These are phyloP conservation scores for Syzygium grande DNA, from an alignment of 345 rosid genomes.

Conservation along the genomic window DNA sequence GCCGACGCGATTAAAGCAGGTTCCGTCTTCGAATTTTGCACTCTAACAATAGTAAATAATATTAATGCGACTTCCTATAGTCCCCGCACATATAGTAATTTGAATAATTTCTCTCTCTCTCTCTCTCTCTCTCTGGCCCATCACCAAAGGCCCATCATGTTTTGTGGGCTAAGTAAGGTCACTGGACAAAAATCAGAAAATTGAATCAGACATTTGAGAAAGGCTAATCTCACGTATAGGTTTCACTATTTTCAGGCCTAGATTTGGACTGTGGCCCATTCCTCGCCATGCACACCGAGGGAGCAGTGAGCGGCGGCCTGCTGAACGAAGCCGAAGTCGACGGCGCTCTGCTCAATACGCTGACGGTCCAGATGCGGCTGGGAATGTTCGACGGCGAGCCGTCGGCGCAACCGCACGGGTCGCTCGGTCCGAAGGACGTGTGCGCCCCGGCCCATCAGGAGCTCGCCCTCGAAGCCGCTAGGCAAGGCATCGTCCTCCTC, in stretches of 20 bases:
- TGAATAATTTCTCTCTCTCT: too few relatives aligned
- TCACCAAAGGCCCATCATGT: neutral
- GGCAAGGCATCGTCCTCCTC: constrained; percentile 84
- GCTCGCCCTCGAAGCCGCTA: constrained; percentile 85
- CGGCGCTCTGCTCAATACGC: constrained; percentile 53
- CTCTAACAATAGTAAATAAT: too few relatives aligned
- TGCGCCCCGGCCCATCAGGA: constrained; percentile 71
- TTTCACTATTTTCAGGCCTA: constrained; percentile 37
- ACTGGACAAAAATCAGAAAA: neutral
- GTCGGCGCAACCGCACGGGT: constrained; percentile 39
- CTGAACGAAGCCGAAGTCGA: constrained; percentile 49
- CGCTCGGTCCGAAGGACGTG: constrained; percentile 60
- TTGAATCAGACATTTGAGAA: neutral
- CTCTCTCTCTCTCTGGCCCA: neutral
- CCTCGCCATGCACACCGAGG: constrained; percentile 34
- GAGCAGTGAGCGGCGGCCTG: constrained; percentile 36
- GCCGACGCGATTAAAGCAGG: constrained; percentile 92
- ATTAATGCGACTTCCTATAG: neutral
- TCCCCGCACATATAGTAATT: neutral
- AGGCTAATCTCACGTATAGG: neutral
- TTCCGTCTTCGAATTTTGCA: neutral
- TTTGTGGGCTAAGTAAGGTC: neutral
- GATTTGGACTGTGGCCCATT: constrained; percentile 89
- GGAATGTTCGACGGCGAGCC: constrained; percentile 86
- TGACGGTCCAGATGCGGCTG: constrained; percentile 81